Base-by-base conservation (phyloP, 2,329 filamentous ascomycete species). In the Verruconis gallopava region DNA sequence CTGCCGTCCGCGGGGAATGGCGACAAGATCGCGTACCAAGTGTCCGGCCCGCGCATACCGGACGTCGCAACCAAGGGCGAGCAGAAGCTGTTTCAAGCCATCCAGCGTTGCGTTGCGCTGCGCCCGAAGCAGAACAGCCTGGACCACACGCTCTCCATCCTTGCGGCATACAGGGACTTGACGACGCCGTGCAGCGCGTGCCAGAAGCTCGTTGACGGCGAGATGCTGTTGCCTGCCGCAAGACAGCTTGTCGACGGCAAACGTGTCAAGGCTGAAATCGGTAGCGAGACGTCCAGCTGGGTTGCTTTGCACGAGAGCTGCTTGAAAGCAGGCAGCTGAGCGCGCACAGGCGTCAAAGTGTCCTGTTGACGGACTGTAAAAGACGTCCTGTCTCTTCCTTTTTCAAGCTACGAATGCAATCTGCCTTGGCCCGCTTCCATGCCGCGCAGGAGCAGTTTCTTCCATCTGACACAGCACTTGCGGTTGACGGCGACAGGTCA, bases 131-230 rank as follows among this genome's bases (percentile, higher is more conserved):
- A n/a, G 5, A 15, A 32, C 15, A 18, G 41, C 34, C 6, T 45
- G n/a, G 20, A 36, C n/a, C 22, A 45, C 14, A 43, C 37, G 6
- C 22, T 46, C 9, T 43, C 45, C 9, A 46, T 46, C 43, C 35
- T 46, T 21, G 37, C 30, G 19, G 42, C 44, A 11, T 46, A 46
- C 38, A 28, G 22, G 37, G 17, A 34, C 19, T 4, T 40, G 11
- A 18, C 25, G 20, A 21, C 19, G 15, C 30, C 37, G 6, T 46
- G 44, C 18, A 32, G 28, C 17, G 32, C 21, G 6, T 46, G 44
- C 37, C 45, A 46, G 18, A 25, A 37, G 12, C 13, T 41, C 11
- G 6, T 46, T 12, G 43, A 39, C 17, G 22, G 25, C n/a, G 18
- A 37, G 15, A 33, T 20, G 19, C 18, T 44, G 4, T 20, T 20